A percentile compares a stretch with the other conserved stretches of the same genome.
Evolutionary conservation across 257 asterid species (phyloP).

Genomic region (Nemophila menziesii): DNA sequence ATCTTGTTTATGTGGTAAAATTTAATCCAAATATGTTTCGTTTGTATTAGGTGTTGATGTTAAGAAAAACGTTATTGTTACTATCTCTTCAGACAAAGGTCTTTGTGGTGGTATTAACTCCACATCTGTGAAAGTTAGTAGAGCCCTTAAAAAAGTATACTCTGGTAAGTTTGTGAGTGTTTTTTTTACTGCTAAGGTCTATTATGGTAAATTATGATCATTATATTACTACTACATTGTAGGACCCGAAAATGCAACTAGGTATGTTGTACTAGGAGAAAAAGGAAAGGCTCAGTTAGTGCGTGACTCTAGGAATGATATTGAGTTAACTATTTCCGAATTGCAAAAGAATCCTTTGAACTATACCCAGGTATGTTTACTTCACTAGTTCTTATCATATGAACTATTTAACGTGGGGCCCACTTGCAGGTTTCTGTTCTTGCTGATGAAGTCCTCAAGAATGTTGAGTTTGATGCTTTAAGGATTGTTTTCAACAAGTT

Average conservation of each 20-base stretch:
- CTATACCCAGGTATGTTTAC: slow-evolving; percentile 80
- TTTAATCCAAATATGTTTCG: neutral
- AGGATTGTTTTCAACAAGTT: slow-evolving; percentile 86
- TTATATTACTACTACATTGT: slow-evolving; percentile 6
- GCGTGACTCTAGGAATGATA: slow-evolving; percentile 73
- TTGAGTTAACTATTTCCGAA: slow-evolving; percentile 61
- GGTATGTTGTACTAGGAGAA: slow-evolving; percentile 83
- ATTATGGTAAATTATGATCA: slow-evolving; percentile 5
- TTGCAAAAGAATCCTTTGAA: slow-evolving; percentile 89
- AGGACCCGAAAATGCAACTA: slow-evolving; percentile 83
- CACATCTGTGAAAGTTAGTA: slow-evolving; percentile 85
- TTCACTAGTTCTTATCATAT: neutral
- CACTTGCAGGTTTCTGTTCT: slow-evolving; percentile 74
- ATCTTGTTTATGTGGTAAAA: neutral
- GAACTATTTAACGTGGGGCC: neutral
- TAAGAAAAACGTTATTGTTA: slow-evolving; percentile 77
- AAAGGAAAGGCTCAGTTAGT: slow-evolving; percentile 92
- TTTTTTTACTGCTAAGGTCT: slow-evolving; percentile 3
- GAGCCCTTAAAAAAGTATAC: slow-evolving; percentile 56
- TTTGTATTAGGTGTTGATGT: slow-evolving; percentile 67
- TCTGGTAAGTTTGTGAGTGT: slow-evolving; percentile 41
- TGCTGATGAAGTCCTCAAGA: slow-evolving; percentile 94
- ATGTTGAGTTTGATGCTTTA: slow-evolving; percentile 78
- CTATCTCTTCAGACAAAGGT: slow-evolving; percentile 90
- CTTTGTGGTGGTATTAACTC: slow-evolving; percentile 99